A percentile compares a stretch with the other conserved stretches of the same genome.
These are phyloP conservation scores for Kuraishia borneana DNA, from an alignment of 805 yeast species.

Conservation along the genomic window DNA sequence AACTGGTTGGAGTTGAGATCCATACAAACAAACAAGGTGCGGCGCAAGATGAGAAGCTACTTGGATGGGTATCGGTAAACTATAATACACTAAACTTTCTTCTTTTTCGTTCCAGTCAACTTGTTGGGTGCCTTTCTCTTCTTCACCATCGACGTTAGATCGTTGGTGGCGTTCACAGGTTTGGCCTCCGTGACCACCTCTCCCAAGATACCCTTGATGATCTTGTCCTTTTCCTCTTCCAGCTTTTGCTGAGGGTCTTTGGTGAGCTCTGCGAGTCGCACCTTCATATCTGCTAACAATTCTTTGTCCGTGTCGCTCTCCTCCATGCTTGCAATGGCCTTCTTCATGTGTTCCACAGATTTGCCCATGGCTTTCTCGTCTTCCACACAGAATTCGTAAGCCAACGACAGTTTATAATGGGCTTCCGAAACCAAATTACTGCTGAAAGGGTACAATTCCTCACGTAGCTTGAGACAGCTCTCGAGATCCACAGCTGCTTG, in stretches of 20 bases:
- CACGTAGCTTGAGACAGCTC: conserved; percentile 42
- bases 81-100: too few relatives aligned
- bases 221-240: conserved; percentile 37
- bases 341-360: conserved; percentile 34
- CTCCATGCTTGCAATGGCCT: conserved; percentile 30
- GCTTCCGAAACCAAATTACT: conserved; percentile 64
- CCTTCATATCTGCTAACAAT: conserved; percentile 42
- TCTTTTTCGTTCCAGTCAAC: not conserved
- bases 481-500: conserved; percentile 68
- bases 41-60: too few relatives aligned
- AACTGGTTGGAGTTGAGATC: conserved; percentile 28
- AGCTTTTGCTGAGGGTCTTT: conserved; percentile 38
- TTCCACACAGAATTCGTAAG: conserved; percentile 60
- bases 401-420: conserved; percentile 70
- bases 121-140: conserved; percentile 23
- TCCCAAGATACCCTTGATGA: conserved; percentile 48
- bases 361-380: conserved; percentile 30
- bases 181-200: conserved; percentile 17
- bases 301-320: conserved; percentile 28
- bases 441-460: conserved; percentile 35
- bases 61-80: too few relatives aligned
- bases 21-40: too few relatives aligned
- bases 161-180: conserved; percentile 32
- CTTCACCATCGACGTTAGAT: conserved; percentile 51
- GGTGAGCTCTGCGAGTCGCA: conserved; percentile 42